Conservation (phyloP, 352 stramenopile species). For the Phytophthora tentaculata region DNA sequence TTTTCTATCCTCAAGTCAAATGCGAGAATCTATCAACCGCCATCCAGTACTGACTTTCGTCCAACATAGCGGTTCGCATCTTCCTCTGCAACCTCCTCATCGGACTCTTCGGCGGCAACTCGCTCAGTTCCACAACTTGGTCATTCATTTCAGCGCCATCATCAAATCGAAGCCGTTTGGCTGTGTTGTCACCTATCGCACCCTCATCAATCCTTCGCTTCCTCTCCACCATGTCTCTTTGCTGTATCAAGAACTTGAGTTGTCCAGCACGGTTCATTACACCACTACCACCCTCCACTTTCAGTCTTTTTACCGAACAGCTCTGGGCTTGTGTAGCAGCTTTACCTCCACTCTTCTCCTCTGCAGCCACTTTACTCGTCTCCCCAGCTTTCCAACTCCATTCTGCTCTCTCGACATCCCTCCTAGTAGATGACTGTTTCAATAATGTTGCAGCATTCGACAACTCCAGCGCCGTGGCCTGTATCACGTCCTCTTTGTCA, state of each 20-base stretch:
- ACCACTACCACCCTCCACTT: background rate
- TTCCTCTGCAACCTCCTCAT: constrained; percentile 23
- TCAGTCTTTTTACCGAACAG: background rate
- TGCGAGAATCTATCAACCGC: constrained; percentile 30
- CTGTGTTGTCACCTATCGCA: constrained; percentile 5
- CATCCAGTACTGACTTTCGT: constrained; percentile 29
- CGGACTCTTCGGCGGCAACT: constrained; percentile 17
- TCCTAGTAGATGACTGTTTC: constrained; percentile 9
- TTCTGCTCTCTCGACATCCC: background rate
- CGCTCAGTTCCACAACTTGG: constrained; percentile 4
- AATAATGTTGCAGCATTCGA: background rate
- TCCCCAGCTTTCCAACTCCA: background rate
- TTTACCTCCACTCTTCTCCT: constrained; percentile 4
- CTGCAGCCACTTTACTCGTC: constrained; percentile 1
- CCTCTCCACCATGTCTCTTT: background rate
- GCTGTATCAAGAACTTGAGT: background rate
- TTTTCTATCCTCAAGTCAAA: constrained; percentile 5
- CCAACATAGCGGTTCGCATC: constrained; percentile 10
- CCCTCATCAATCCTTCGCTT: background rate
- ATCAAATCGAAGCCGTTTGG: constrained; percentile 10
- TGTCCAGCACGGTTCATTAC: background rate
- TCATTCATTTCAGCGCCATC: constrained; percentile 2
- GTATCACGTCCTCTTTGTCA: background rate
- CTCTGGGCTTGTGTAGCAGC: background rate
- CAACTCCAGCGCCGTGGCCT: constrained; percentile 1